phyloP scores from a whole-genome alignment of 768 basidiomycete genomes.

The Rossbeevera mucosa region DNA sequence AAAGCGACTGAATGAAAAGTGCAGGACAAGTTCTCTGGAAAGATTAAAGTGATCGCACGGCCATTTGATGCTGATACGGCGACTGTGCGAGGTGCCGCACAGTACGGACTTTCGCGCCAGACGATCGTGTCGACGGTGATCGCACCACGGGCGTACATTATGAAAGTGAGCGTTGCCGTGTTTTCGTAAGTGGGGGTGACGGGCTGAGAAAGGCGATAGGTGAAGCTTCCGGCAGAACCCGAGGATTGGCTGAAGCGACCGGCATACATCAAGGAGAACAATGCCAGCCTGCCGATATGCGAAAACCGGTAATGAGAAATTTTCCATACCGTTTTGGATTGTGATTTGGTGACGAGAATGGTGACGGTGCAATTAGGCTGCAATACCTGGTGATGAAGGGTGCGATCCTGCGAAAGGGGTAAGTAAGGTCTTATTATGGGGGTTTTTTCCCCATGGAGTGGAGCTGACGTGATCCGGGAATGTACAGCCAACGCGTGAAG shows the following conservation, averaged over 20 bases:
- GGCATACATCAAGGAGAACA: conserved; percentile 75
- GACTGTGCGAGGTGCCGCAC: conserved; percentile 82
- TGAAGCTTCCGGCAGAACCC: conserved; percentile 82
- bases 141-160: conserved; percentile 77
- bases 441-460: conserved; percentile 9
- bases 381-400: conserved; percentile 88
- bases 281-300: conserved; percentile 71
- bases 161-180: conserved; percentile 53
- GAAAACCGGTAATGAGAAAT: conserved; percentile 62
- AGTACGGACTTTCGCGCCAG: conserved; percentile 75
- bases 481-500: conserved; percentile 65
- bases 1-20: conserved; percentile 10
- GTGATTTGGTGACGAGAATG: conserved; percentile 8
- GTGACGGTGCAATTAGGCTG: conserved; percentile 44
- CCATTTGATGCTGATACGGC: conserved; percentile 88
- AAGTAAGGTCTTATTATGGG: conserved; percentile 39
- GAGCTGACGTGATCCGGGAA: conserved; percentile 13
- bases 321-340: not conserved
- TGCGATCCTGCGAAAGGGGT: conserved; percentile 84
- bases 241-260: conserved; percentile 85
- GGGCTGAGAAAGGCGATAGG: conserved; percentile 37
- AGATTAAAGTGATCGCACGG: conserved; percentile 72
- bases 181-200: not conserved
- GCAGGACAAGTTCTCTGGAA: conserved; percentile 63
- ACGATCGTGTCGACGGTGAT: conserved; percentile 79